These are phyloP conservation scores for Dentiscutata heterogama DNA, from an alignment of 371 early-diverging fungal genomes.

Conservation along the genomic window DNA sequence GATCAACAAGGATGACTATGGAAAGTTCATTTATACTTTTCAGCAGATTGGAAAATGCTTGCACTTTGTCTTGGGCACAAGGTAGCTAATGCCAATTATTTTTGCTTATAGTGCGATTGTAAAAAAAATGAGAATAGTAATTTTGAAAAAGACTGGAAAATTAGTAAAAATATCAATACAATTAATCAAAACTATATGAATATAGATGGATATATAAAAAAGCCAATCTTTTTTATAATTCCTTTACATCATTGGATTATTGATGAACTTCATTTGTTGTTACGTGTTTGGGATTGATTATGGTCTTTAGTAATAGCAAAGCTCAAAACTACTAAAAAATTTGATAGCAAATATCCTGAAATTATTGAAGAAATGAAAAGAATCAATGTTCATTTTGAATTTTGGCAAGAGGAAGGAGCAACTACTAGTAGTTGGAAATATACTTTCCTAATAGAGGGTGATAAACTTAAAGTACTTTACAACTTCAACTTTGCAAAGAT, in stretches of 20 bases:
- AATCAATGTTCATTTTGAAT: not conserved
- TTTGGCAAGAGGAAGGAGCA: not conserved
- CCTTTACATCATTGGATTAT: not conserved
- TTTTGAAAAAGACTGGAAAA: not conserved
- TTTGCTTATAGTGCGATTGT: not conserved
- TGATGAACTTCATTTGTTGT: not conserved
- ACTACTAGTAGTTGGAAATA: not conserved
- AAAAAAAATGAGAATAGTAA: not conserved
- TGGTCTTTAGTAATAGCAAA: not conserved
- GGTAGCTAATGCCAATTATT: not conserved
- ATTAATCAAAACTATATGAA: not conserved
- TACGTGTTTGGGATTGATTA: not conserved
- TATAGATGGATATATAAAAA: not conserved
- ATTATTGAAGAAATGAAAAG: not conserved
- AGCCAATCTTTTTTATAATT: not conserved
- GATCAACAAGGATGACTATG: not conserved
- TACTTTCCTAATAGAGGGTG: not conserved
- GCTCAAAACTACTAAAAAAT: too few species aligned
- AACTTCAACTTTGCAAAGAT: not conserved
- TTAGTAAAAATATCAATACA: not conserved
- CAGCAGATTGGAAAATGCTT: constrained; percentile 16
- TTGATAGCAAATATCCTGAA: not conserved
- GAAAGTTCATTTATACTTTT: constrained; percentile 2
- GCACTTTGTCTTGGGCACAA: constrained; percentile 15
- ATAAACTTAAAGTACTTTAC: not conserved